Evolutionary conservation across 805 yeast species (phyloP).

Genomic region (Nakazawaea anatomiae): DNA sequence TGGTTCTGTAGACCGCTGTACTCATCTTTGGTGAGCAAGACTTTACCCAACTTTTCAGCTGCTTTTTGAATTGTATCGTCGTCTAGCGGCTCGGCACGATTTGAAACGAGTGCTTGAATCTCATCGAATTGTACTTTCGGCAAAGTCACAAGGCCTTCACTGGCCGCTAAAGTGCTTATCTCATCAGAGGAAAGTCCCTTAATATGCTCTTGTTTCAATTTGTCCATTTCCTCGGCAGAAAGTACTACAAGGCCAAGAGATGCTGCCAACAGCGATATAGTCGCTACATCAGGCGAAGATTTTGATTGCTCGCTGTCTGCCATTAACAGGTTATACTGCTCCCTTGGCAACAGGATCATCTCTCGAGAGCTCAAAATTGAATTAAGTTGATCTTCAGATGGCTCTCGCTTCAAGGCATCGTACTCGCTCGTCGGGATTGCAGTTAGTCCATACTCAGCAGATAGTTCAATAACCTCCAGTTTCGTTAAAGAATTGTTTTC

Average conservation of each 20-base stretch:
- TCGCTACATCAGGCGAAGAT: background rate
- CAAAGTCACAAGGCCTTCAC: constrained; percentile 15
- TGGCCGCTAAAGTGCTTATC: background rate
- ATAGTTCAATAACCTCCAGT: constrained; percentile 14
- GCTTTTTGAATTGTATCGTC: background rate
- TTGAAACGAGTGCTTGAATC: constrained; percentile 6
- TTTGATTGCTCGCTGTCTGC: background rate
- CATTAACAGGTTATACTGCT: background rate
- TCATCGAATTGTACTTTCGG: constrained; percentile 13
- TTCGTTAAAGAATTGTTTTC: constrained; percentile 8
- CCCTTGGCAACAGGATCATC: constrained; percentile 8
- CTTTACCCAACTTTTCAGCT: background rate
- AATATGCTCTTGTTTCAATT: background rate
- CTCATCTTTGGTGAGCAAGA: background rate
- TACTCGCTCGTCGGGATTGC: constrained; percentile 27
- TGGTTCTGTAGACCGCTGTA: constrained; percentile 14
- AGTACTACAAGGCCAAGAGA: background rate
- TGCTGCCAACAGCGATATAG: background rate
- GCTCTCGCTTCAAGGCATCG: constrained; percentile 16
- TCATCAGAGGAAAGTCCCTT: background rate
- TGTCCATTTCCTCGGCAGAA: background rate
- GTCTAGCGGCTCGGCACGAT: background rate
- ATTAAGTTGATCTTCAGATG: background rate
- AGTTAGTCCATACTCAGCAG: constrained; percentile 26
- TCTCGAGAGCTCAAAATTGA: constrained; percentile 12